Percentiles rank a stretch among this genome's conserved stretches.
Conservation (phyloP, 108 stramenopile genomes). For the Craspedostauros australis region DNA sequence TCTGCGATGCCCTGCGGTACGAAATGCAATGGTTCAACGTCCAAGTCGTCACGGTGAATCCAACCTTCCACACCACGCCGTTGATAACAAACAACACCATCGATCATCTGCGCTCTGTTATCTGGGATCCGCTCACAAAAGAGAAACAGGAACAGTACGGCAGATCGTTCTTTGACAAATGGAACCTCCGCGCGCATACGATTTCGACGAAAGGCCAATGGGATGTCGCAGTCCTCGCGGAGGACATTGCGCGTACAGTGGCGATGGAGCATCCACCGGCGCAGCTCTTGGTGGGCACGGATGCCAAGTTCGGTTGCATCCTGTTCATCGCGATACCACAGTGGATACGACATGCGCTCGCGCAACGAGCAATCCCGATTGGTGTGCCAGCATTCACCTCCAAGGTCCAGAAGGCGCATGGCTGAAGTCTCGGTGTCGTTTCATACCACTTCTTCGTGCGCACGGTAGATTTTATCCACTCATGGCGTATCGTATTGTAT, state of each 20-base stretch:
- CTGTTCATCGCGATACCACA: slow-evolving; percentile 11
- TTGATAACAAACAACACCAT: slow-evolving; percentile 6
- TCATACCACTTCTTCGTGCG: too few species aligned
- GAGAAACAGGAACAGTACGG: slow-evolving; percentile 28
- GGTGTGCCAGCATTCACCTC: too few species aligned
- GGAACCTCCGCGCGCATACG: not conserved
- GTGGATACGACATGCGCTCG: slow-evolving; percentile 2
- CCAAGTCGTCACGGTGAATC: slow-evolving; percentile 34
- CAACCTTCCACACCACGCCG: slow-evolving; percentile 37
- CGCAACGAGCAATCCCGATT: slow-evolving; percentile 4
- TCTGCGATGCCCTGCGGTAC: slow-evolving; percentile 20
- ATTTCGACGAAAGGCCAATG: not conserved
- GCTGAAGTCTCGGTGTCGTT: too few species aligned
- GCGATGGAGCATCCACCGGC: slow-evolving; percentile 8
- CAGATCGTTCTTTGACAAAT: not conserved
- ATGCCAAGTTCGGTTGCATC: slow-evolving; percentile 12
- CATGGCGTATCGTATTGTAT: too few species aligned
- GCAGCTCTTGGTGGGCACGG: slow-evolving; percentile 21
- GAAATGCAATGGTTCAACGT: slow-evolving; percentile 35
- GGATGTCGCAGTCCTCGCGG: slow-evolving; percentile 9
- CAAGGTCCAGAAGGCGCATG: too few species aligned
- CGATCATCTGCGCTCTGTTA: not conserved
- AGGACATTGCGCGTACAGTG: slow-evolving; percentile 4
- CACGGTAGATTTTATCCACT: too few species aligned
- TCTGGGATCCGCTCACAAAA: slow-evolving; percentile 4